phyloP scores from a whole-genome alignment of 2,329 filamentous ascomycete genomes.

The Fusarium ramigenum region DNA sequence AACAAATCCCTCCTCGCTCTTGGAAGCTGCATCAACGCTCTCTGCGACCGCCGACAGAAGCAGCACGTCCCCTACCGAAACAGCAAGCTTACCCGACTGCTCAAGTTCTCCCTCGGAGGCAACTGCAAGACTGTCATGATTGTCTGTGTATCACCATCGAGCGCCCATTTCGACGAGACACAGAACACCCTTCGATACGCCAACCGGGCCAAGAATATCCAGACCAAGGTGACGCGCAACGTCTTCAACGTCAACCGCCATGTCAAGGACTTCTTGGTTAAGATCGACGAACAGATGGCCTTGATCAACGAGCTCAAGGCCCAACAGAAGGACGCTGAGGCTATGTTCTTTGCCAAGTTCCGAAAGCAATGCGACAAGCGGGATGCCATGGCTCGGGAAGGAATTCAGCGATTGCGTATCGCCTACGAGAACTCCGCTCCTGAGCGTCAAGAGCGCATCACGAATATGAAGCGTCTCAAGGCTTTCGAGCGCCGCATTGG shows the following conservation, averaged over 20 bases:
- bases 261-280: slow-evolving; percentile 98
- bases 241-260: slow-evolving; percentile 99
- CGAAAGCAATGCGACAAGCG: slow-evolving; percentile 90
- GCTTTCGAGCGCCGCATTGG: slow-evolving; percentile 86
- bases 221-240: slow-evolving; percentile 99
- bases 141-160: slow-evolving; percentile 96
- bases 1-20: slow-evolving; percentile 97
- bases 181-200: slow-evolving; percentile 98
- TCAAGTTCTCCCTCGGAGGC: slow-evolving; percentile 96
- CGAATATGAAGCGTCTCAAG: slow-evolving; percentile 82
- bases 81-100: slow-evolving; percentile 91
- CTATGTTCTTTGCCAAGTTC: slow-evolving; percentile 85
- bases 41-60: slow-evolving; percentile 90
- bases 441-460: slow-evolving; percentile 82
- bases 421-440: slow-evolving; percentile 83
- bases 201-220: slow-evolving; percentile 98
- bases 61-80: slow-evolving; percentile 98
- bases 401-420: slow-evolving; percentile 78
- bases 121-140: slow-evolving; percentile 99
- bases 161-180: slow-evolving; percentile 96
- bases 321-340: slow-evolving; percentile 90
- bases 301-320: slow-evolving; percentile 95
- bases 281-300: slow-evolving; percentile 98
- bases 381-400: slow-evolving; percentile 78
- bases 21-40: slow-evolving; percentile 96